These are phyloP conservation scores for Macadamia integrifolia DNA, from an alignment of 164 flowering plant species.

Conservation along the genomic window DNA sequence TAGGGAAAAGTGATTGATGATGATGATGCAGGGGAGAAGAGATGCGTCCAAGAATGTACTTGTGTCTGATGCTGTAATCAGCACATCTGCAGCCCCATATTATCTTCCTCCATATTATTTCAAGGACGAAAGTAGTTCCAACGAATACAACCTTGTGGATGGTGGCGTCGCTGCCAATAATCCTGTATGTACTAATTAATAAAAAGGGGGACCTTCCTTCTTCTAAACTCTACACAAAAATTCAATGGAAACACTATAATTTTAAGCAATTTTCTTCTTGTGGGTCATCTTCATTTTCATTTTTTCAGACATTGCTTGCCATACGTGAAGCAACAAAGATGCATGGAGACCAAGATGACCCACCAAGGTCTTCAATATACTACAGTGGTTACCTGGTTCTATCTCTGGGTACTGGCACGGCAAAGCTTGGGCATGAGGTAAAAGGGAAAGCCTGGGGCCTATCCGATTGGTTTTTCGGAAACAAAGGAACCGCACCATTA, in stretches of 20 bases:
- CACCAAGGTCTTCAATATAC: no score
- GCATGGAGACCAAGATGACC: background rate
- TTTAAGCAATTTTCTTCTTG: no score
- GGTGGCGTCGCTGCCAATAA: conserved; percentile 14
- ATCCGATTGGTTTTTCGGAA: conserved; percentile 3
- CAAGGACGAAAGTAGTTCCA: background rate
- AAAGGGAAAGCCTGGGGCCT: background rate
- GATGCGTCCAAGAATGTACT: background rate
- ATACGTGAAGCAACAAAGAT: conserved; percentile 10
- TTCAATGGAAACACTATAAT: background rate
- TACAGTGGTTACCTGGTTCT: background rate
- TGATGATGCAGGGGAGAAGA: conserved; percentile 6
- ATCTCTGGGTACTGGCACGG: conserved; percentile 8
- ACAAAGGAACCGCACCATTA: background rate
- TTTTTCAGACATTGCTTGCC: conserved; percentile 18
- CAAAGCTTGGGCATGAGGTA: conserved; percentile 6
- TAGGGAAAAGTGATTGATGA: no score
- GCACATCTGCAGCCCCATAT: conserved; percentile 10
- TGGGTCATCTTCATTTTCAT: background rate
- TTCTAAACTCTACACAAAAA: background rate
- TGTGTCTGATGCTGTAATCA: conserved; percentile 3
- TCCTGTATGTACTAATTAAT: conserved; percentile 15
- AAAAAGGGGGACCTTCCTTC: no score
- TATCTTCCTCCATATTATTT: conserved; percentile 9
- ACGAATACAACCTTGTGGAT: conserved; percentile 4